Base-by-base conservation (phyloP, 108 stramenopile genomes). In the Skeletonema costatum region DNA sequence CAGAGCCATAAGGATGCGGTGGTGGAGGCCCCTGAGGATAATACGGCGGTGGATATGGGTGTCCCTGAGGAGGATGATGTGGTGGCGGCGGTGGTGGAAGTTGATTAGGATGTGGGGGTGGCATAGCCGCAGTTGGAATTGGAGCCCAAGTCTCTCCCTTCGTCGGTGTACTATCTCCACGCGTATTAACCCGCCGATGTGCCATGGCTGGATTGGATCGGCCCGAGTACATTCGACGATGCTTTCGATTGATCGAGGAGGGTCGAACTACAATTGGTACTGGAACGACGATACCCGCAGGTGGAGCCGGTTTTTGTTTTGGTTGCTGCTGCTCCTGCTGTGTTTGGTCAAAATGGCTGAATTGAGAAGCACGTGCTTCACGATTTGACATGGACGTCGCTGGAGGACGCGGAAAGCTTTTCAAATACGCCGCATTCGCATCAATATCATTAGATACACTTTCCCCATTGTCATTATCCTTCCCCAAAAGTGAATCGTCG, bases 171-270 rank as follows among this genome's bases (percentile, higher is more conserved):
- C 63, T 74, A 42, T 88, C 84, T 10, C 92, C 92, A 60, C 80
- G 76, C 0, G 91, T 88, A 60, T 94, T 86, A 17, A 89, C 82
- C 5, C 93, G 74, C 16, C 91, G 88, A 78, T 94, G 91, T 33
- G 88, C 86, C 67, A 81, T 53, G 12, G 88, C 74, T 5, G 88
- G 91, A 70, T 90, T 84, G 8, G 86, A 82, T 16, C 78, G 86
- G 4, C 86, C 89, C 21, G 93, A 94, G 65, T 77, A 78, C 0
- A 35, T 88, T 5, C 93, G 82, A 21, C 89, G 88, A 56, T 94
- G 93, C 53, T 94, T 94, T 21, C 78, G 77, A 60, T 59, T 66
- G 16, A 59, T 39, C 33, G 32, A 38, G 30, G 25, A 30, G 32
- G 50, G 50, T 32, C 48, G 73, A 56, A 17, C 30, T 30, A 19